Evolutionary conservation across 1,284 basidiomycete species (phyloP), one percentile per base, ranked within the genome.

Genomic region (Butyriboletus appendiculatus): DNA sequence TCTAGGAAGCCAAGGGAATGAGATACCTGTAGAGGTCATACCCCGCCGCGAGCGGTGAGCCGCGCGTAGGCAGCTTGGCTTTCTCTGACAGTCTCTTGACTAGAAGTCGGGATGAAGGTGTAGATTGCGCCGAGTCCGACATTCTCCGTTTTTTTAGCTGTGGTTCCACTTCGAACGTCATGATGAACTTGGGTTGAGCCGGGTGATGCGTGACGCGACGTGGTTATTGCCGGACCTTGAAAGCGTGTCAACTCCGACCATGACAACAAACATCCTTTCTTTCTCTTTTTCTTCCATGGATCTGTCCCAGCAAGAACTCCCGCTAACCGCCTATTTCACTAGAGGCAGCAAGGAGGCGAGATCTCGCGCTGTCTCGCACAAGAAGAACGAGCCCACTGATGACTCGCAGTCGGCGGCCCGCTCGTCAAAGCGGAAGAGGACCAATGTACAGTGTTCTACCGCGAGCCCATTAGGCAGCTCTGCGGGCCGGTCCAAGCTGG

Each of bases 21-120:
- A 4, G 1, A 24, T 67, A 90, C 86, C 91, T 90, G 75, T 94
- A 97, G 39, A 99, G 77, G 72, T 99, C 96, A 68, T 98, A 96
- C 3, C 96, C 96, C 3, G 96, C 96, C 2, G 96, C 84, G 44
- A 91, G 77, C 2, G 85, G 73, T 7, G 92, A 95, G 1, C 96
- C 96, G 54, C 93, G 84, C 12, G 92, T 95, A 0, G 97, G 96
- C 26, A 97, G 69, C 58, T 74, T 90, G 16, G 94, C 97, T 62
- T 87, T 88, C 14, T 87, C 82, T 2, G 91, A 91, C 45, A 92
- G 85, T 35, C 88, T 83, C 69, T 97, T 96, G 63, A 99, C 86
- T 59, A 94, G 84, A 18, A 98, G 84, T 45, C 78, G 78, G 3
- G 78, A 66, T 5, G 77, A 73, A 71, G 55, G 39, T 20, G 67